phyloP scores from a whole-genome alignment of 1,284 basidiomycete genomes.

The Ceratobasidium sp. region DNA sequence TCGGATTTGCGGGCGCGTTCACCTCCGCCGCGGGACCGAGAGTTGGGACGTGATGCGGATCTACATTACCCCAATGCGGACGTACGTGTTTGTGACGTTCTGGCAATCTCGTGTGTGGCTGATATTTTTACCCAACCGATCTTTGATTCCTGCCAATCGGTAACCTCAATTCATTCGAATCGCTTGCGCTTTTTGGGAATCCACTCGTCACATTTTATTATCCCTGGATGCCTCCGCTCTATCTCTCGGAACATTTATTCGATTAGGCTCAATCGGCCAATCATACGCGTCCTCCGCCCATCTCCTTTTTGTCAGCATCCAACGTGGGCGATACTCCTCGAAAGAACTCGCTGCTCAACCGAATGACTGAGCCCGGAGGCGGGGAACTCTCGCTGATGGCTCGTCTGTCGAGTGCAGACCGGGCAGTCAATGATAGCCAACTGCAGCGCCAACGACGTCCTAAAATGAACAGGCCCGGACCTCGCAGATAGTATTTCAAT shows the following conservation, averaged over 20 bases:
- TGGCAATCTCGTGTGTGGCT: not conserved
- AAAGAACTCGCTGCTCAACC: slow-evolving; percentile 30
- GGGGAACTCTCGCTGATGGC: slow-evolving; percentile 17
- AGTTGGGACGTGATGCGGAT: slow-evolving; percentile 2
- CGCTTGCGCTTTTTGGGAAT: not conserved
- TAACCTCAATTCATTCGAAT: not conserved
- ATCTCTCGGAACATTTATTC: not conserved
- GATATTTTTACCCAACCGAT: slow-evolving; percentile 19
- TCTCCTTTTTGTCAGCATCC: slow-evolving; percentile 20
- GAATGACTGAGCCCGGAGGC: slow-evolving; percentile 36
- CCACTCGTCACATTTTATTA: not conserved
- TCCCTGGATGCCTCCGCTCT: not conserved
- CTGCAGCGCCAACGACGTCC: slow-evolving; percentile 22
- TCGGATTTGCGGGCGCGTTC: not conserved
- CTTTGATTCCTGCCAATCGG: slow-evolving; percentile 14
- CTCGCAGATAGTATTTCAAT: slow-evolving; percentile 11
- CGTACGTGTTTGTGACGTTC: slow-evolving; percentile 18
- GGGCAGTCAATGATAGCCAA: not conserved
- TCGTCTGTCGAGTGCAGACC: slow-evolving; percentile 13
- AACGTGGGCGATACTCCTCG: slow-evolving; percentile 17
- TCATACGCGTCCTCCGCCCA: not conserved
- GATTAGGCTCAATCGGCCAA: slow-evolving; percentile 13
- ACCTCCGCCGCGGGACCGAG: slow-evolving; percentile 17
- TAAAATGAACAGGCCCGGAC: slow-evolving; percentile 1
- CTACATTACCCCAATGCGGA: slow-evolving; percentile 10